Evolutionary conservation across 2,329 filamentous ascomycete species (phyloP).

Genomic region (Periconia sp.): DNA sequence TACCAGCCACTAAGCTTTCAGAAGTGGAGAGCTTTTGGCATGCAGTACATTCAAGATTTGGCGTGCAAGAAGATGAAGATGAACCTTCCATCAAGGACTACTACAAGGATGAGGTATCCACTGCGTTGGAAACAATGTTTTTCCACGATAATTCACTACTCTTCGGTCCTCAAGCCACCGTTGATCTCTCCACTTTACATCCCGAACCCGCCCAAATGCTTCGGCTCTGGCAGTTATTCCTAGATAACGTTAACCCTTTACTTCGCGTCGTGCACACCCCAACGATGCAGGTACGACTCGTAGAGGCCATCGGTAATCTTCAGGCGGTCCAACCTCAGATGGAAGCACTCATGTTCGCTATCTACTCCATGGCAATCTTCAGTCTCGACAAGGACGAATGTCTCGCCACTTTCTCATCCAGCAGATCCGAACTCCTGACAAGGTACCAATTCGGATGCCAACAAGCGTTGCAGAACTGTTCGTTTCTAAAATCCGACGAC

Average conservation of each 20-base stretch:
- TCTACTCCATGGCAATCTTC: constrained; percentile 37
- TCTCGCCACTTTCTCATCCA: constrained; percentile 51
- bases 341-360: constrained; percentile 53
- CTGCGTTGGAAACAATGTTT: constrained; percentile 20
- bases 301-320: constrained; percentile 60
- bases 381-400: constrained; percentile 62
- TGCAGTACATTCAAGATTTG: constrained; percentile 46
- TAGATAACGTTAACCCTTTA: constrained; percentile 49
- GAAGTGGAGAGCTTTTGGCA: constrained; percentile 50
- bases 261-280: constrained; percentile 33
- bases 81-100: neutral
- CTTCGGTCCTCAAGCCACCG: constrained; percentile 55
- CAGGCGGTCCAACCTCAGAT: constrained; percentile 56
- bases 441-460: constrained; percentile 63
- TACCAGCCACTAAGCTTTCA: constrained; percentile 12
- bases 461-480: constrained; percentile 62
- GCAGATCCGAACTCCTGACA: constrained; percentile 56
- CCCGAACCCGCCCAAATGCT: constrained; percentile 67
- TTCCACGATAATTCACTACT: constrained; percentile 53
- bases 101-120: constrained; percentile 14
- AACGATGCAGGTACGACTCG: constrained; percentile 56
- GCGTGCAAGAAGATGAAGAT: neutral
- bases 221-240: constrained; percentile 73
- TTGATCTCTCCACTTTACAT: constrained; percentile 65
- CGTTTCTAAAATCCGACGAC: constrained; percentile 57